Evolutionary conservation across 805 yeast genomes (phyloP), one percentile per base, ranked within the genome.

Genomic region (Yarrowia bubula): DNA sequence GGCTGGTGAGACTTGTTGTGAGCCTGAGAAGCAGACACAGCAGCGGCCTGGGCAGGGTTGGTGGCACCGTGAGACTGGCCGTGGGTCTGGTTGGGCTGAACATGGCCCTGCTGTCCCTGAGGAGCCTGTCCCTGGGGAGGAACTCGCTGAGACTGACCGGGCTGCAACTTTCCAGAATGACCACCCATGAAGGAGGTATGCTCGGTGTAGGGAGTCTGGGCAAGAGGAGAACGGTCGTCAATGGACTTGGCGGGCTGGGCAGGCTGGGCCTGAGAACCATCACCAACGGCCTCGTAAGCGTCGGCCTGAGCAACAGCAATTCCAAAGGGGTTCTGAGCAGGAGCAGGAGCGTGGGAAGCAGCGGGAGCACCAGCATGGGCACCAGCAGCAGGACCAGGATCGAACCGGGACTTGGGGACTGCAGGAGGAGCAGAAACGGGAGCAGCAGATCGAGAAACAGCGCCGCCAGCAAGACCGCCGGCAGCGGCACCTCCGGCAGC

Each of bases 231-330:
- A 13, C 15, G 17, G 17, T 55, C 61, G 37, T 14, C 8, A 32
- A 55, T 55, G 31, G 61, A 55, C 61, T 55, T 41, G 14, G 61
- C 46, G 8, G 61, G 61, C 61, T 55, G 46, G 28, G 61, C 31
- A 3, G 61, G 61, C 61, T 41, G 37, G 17, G 61, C 61, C 6
- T 8, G 44, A n/a, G 46, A 8, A 9, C 61, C 61, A n/a, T 55
- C 61, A 18, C 17, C 13, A 18, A 41, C 35, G 8, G 61, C 37
- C 15, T 41, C 61, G 38, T 55, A 55, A 17, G 61, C 61, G 4
- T 55, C 47, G 17, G 61, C 61, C 47, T 55, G 61, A 7, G 61
- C 61, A 10, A 55, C 61, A 39, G 61, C 61, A 14, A 28, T 15
- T 3, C 61, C 47, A 15, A 55, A 55, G 17, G 58, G 43, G 17